phyloP scores from a whole-genome alignment of 1,284 basidiomycete genomes.

The Meira miltonrushii region DNA sequence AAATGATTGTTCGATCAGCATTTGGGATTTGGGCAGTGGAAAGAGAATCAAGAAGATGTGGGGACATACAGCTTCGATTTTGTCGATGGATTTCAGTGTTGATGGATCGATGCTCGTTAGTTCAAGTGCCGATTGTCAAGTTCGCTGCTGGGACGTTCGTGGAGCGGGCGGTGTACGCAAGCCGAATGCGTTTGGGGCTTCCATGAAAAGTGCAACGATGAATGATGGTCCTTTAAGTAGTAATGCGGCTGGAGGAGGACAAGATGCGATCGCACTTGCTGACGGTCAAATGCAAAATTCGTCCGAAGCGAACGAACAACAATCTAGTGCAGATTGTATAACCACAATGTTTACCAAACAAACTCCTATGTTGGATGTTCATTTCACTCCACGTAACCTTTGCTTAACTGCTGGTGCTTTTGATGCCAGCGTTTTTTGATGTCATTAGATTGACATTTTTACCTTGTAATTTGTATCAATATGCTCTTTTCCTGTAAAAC shows the following conservation, averaged over 20 bases:
- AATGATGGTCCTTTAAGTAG: not conserved
- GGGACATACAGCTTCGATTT: slow-evolving; percentile 81
- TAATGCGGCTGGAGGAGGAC: not conserved
- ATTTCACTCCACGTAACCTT: slow-evolving; percentile 89
- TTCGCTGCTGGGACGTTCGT: slow-evolving; percentile 93
- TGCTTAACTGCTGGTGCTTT: slow-evolving; percentile 74
- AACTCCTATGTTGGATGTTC: slow-evolving; percentile 83
- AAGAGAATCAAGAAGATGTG: slow-evolving; percentile 93
- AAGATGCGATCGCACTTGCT: not conserved
- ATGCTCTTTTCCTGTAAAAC: too few relatives aligned
- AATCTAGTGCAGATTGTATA: slow-evolving; percentile 64
- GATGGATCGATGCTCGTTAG: slow-evolving; percentile 86
- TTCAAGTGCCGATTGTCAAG: slow-evolving; percentile 85
- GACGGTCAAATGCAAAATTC: not conserved
- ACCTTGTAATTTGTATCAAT: too few relatives aligned
- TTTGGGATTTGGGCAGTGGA: slow-evolving; percentile 94
- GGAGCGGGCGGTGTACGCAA: slow-evolving; percentile 59
- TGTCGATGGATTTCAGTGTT: slow-evolving; percentile 83
- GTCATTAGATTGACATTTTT: too few relatives aligned
- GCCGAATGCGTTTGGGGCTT: not conserved
- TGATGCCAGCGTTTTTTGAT: slow-evolving; percentile 11
- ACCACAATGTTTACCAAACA: slow-evolving; percentile 90
- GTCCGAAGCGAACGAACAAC: not conserved
- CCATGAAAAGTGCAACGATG: not conserved
- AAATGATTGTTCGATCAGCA: slow-evolving; percentile 83